A percentile compares a stretch with the other conserved stretches of the same genome.
These are phyloP conservation scores for Gyromitra esculenta DNA, from an alignment of 2,329 filamentous ascomycete species.

Conservation along the genomic window DNA sequence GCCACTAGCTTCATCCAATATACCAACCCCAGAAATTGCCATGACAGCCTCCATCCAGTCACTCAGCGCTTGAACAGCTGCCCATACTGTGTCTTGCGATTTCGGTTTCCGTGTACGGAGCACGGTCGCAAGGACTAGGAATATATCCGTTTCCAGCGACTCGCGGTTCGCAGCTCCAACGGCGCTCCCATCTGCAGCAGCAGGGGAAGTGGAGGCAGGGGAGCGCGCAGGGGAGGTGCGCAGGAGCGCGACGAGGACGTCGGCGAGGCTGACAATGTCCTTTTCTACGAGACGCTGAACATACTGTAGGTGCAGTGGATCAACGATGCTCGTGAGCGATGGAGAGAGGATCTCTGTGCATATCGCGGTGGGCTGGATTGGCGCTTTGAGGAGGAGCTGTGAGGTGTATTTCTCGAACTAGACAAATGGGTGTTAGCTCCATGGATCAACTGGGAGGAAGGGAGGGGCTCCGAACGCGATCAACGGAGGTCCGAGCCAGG, in stretches of 20 bases:
- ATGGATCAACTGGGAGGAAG: not conserved
- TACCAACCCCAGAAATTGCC: constrained; percentile 49
- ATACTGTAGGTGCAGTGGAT: constrained; percentile 70
- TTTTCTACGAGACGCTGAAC: constrained; percentile 67
- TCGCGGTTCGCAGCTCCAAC: constrained; percentile 48
- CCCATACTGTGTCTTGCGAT: constrained; percentile 51
- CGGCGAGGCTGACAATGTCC: constrained; percentile 66
- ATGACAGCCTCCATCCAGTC: constrained; percentile 58
- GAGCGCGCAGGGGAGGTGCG: constrained; percentile 60
- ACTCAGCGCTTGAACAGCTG: constrained; percentile 54
- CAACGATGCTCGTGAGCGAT: constrained; percentile 64
- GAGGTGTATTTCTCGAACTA: constrained; percentile 65
- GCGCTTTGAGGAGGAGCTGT: constrained; percentile 66
- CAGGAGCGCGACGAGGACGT: constrained; percentile 68
- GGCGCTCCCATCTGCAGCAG: constrained; percentile 35
- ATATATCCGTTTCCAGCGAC: constrained; percentile 55
- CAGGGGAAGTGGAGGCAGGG: constrained; percentile 38
- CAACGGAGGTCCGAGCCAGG: constrained; percentile 43
- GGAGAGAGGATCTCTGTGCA: constrained; percentile 70
- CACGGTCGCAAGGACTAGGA: constrained; percentile 55
- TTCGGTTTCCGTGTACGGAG: constrained; percentile 53
- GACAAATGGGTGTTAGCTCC: constrained; percentile 5
- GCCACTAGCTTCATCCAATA: constrained; percentile 42
- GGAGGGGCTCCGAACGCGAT: constrained; percentile 39
- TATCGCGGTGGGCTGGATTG: constrained; percentile 65